phyloP scores from a whole-genome alignment of 192 early-diverging fungal genomes.

The Ambispora gerdemannii region DNA sequence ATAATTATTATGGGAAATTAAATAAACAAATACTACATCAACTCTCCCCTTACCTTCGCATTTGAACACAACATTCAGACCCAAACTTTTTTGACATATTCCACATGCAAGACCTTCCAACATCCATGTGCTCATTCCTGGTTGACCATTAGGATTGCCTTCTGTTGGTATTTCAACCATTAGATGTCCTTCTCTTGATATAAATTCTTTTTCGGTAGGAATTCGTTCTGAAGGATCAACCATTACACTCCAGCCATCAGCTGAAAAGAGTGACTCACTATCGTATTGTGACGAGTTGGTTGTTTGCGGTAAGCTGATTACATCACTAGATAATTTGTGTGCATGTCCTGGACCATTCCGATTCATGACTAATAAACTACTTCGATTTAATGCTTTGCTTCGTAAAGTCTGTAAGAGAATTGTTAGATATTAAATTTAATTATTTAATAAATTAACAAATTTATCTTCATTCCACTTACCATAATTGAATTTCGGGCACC shows the following conservation, averaged over 20 bases:
- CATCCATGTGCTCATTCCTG: conserved; percentile 25
- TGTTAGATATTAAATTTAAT: background rate
- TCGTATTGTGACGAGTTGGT: background rate
- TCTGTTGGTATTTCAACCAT: conserved; percentile 1
- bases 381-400: conserved; percentile 7
- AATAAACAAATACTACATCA: background rate
- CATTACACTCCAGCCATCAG: background rate
- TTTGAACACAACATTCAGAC: conserved; percentile 20
- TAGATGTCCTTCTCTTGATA: conserved; percentile 15
- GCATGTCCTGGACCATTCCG: background rate
- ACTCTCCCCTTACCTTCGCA: conserved; percentile 2
- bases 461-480: background rate
- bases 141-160: background rate
- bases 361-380: background rate
- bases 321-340: background rate
- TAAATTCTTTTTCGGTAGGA: background rate
- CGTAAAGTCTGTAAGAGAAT: background rate
- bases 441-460: background rate
- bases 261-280: background rate
- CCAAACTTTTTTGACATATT: conserved; percentile 14
- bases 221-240: background rate
- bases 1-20: background rate
- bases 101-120: conserved; percentile 22
- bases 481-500: conserved; percentile 17
- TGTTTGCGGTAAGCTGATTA: background rate